Conservation (phyloP, 2,329 filamentous ascomycete species). For the Fusarium lateritium region DNA sequence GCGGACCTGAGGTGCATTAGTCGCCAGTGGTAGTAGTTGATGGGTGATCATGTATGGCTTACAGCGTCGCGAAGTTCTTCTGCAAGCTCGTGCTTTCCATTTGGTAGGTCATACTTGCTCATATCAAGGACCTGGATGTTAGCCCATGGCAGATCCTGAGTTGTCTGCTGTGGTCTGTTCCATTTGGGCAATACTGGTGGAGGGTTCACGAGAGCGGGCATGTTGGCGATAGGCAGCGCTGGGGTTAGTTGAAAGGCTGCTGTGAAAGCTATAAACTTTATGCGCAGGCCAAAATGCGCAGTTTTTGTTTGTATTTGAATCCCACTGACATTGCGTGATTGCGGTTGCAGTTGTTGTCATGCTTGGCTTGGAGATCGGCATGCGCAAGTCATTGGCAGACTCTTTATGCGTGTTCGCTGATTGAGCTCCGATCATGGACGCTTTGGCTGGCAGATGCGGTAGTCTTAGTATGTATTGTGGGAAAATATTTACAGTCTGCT, state of each 20-base stretch:
- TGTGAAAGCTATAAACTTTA: background rate
- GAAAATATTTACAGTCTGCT: background rate
- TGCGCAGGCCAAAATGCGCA: background rate
- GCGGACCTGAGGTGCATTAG: background rate
- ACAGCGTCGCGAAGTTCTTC: background rate
- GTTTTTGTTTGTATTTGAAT: background rate
- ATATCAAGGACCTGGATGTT: background rate
- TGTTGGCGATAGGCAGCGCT: background rate
- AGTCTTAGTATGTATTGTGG: background rate
- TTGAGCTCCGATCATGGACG: too few species aligned
- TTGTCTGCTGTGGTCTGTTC: background rate
- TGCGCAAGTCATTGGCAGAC: background rate
- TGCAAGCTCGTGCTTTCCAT: background rate
- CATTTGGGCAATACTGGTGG: background rate
- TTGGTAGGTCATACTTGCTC: background rate
- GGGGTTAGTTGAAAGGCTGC: background rate
- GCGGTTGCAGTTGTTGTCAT: background rate
- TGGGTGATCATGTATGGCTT: background rate
- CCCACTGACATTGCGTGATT: background rate
- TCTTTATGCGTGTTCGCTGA: too few species aligned
- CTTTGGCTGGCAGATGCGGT: background rate
- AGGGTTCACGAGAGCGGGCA: background rate
- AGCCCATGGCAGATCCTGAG: background rate
- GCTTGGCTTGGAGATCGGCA: background rate
- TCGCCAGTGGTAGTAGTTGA: background rate